Evolutionary conservation across 495 filamentous ascomycete species (phyloP), one percentile per base, ranked within the genome.

Genomic region (Penicillium cataractarum): DNA sequence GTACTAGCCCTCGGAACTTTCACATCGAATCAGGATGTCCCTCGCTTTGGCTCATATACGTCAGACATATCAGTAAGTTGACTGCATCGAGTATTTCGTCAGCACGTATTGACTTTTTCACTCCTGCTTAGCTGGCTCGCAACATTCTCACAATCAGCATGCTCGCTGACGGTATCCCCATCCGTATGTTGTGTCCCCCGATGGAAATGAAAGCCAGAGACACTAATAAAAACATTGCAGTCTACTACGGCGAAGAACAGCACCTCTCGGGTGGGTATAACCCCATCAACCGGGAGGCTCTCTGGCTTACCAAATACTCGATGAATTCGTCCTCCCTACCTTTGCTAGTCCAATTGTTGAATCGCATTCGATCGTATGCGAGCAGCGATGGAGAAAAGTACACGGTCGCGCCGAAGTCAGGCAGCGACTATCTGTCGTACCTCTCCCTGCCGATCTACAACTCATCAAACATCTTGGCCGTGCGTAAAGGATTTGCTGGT

Each of bases 11-110:
- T 89, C 13, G 87, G 87, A 37, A 85, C 80, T 8, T 92, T 92
- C 76, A 61, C 84, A 22, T 89, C 91, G 69, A 92, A 92, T 68
- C 89, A 92, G 65, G 89, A 92, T 70, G 74, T 84, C 15, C 67
- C 79, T 19, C 82, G 88, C 13, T 89, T 89, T 68, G 66, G 85
- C 10, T 84, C 78, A 29, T 60, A 72, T 82, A 62, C 63, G 29
- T 57, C 62, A 35, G 68, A 71, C 60, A 22, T 66, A 39, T 84
- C 69, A 73, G 68, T 71, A 63, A 65, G 67, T 62, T 58, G 12
- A 39, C 19, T 49, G 60, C 54, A 37, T 63, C 13, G 26, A 29
- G 19, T 15, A 32, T 62, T 42, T 46, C 32, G 31, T 60, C 56
- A 39, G 48, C 62, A 32, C 17, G 51, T 56, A 33, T 60, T 64